Conservation (phyloP, 768 basidiomycete genomes). For the Piloderma croceum region DNA sequence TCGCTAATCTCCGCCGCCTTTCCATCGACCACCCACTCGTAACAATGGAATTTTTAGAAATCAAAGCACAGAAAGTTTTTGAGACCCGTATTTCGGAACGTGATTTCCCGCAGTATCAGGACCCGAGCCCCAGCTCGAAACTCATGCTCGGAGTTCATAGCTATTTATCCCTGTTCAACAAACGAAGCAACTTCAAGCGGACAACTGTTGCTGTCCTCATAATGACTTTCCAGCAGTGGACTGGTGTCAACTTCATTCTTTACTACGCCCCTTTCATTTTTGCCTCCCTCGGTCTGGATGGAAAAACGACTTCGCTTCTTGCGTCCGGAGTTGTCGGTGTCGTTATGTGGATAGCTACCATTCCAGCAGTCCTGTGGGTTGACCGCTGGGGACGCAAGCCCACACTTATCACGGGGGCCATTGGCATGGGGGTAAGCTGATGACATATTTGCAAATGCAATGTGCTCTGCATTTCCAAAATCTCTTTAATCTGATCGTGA, state of each 20-base stretch:
- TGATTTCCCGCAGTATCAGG: slow-evolving; percentile 13
- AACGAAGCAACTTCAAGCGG: slow-evolving; percentile 16
- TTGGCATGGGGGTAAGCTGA: slow-evolving; percentile 24
- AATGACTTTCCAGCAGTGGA: slow-evolving; percentile 8
- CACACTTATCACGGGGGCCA: slow-evolving; percentile 33
- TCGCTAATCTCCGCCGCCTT: slow-evolving; percentile 31
- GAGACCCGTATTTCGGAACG: slow-evolving; percentile 11
- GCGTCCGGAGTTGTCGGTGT: slow-evolving; percentile 39
- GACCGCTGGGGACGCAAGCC: slow-evolving; percentile 37
- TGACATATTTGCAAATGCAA: no score
- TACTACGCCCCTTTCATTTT: slow-evolving; percentile 13
- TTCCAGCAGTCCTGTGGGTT: slow-evolving; percentile 31
- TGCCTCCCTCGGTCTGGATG: slow-evolving; percentile 34
- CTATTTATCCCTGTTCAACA: slow-evolving; percentile 17
- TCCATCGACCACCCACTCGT: slow-evolving; percentile 26
- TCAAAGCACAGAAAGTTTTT: slow-evolving; percentile 34
- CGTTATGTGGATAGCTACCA: slow-evolving; percentile 30
- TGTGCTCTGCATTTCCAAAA: no score
- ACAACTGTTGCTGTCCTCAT: slow-evolving; percentile 9
- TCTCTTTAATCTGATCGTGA: no score
- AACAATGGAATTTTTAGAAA: slow-evolving; percentile 35
- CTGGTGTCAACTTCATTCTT: slow-evolving; percentile 4
- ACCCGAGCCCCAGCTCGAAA: slow-evolving; percentile 9
- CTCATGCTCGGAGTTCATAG: slow-evolving; percentile 15
- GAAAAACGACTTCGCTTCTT: slow-evolving; percentile 34